Evolutionary conservation across 2,329 filamentous ascomycete species (phyloP).

Genomic region (Aspergillus vadensis): DNA sequence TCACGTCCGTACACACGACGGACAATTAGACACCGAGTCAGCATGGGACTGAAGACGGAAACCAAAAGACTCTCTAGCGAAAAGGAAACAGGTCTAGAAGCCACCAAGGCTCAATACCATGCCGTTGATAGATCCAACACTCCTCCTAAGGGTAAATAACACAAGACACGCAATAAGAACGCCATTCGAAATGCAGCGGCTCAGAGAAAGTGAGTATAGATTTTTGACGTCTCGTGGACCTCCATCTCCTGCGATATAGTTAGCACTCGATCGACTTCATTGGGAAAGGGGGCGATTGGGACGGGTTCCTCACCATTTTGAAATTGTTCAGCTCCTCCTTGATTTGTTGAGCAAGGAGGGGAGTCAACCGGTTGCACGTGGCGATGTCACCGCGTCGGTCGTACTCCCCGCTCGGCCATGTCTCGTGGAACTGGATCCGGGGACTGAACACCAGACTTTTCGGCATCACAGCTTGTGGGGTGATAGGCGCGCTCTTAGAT

Average conservation of each 20-base stretch:
- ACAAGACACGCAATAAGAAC: conserved; percentile 25
- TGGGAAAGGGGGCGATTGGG: neutral
- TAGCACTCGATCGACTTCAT: neutral
- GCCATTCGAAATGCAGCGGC: conserved; percentile 32
- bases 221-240: conserved; percentile 97
- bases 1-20: conserved; percentile 9
- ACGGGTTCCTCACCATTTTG: conserved; percentile 77
- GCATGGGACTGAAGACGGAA: conserved; percentile 6
- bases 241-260: conserved; percentile 84
- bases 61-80: conserved; percentile 25
- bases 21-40: neutral
- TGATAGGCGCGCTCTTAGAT: conserved; percentile 77
- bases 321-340: conserved; percentile 99
- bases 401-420: conserved; percentile 93
- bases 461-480: conserved; percentile 58
- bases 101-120: conserved; percentile 26
- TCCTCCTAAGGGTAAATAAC: conserved; percentile 22
- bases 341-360: conserved; percentile 97
- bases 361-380: conserved; percentile 95
- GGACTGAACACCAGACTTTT: conserved; percentile 78
- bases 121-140: conserved; percentile 26
- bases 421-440: conserved; percentile 91
- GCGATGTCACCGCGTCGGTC: conserved; percentile 94
- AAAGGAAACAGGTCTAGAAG: conserved; percentile 27
- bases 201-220: conserved; percentile 99